Conservation (phyloP, 805 yeast genomes). For the Saccharomycopsis guyanensis region DNA sequence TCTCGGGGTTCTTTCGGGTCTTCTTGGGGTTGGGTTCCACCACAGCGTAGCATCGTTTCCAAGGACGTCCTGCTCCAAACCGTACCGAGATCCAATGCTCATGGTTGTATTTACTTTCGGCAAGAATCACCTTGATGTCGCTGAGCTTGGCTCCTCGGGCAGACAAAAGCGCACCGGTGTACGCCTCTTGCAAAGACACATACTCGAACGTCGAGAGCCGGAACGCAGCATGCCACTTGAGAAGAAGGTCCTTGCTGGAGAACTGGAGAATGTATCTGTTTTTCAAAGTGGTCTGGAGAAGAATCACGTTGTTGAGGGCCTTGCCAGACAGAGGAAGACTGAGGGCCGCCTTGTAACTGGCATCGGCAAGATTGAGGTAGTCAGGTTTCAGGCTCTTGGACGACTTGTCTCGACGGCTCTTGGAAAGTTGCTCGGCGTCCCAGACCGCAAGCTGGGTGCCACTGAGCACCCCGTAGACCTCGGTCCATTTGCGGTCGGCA, state of each 20-base stretch:
- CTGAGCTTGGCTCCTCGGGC: slow-evolving; percentile 85
- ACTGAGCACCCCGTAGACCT: slow-evolving; percentile 83
- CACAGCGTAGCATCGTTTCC: slow-evolving; percentile 91
- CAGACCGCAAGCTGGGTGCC: slow-evolving; percentile 92
- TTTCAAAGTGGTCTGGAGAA: slow-evolving; percentile 88
- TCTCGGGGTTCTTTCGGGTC: slow-evolving; percentile 28
- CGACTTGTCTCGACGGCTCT: slow-evolving; percentile 36
- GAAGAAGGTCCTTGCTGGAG: slow-evolving; percentile 52
- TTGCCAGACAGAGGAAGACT: slow-evolving; percentile 47
- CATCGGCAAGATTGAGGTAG: slow-evolving; percentile 86
- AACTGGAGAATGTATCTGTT: slow-evolving; percentile 82
- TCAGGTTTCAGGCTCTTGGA: slow-evolving; percentile 67
- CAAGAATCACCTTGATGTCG: slow-evolving; percentile 77
- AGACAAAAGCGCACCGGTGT: slow-evolving; percentile 87
- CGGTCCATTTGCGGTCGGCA: slow-evolving; percentile 73
- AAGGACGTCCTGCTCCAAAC: slow-evolving; percentile 96
- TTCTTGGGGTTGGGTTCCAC: slow-evolving; percentile 57
- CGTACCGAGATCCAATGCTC: slow-evolving; percentile 95
- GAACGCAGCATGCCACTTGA: slow-evolving; percentile 77
- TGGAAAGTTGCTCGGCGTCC: slow-evolving; percentile 67
- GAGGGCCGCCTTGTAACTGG: slow-evolving; percentile 68
- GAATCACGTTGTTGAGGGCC: slow-evolving; percentile 66
- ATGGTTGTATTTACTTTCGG: slow-evolving; percentile 77
- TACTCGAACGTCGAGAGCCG: slow-evolving; percentile 77
- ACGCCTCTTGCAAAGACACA: slow-evolving; percentile 83